Evolutionary conservation across 129 eudicot species (phyloP), one percentile per base, ranked within the genome.

Genomic region (Saposhnikovia divaricata): DNA sequence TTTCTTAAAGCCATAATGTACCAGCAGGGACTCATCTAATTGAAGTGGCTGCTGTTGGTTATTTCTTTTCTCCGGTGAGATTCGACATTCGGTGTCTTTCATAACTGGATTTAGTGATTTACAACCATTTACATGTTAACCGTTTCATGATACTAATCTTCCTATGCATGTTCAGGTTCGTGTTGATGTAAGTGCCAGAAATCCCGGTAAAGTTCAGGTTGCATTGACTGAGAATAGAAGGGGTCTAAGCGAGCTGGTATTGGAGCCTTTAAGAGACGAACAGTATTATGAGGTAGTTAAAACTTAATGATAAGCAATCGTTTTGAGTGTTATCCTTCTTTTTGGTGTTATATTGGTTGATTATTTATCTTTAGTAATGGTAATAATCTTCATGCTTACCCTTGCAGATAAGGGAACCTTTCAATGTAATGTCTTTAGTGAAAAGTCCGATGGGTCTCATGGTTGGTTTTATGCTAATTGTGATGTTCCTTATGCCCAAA

Each of bases 361-460:
- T 61, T 39, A 9, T 69, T 16, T 12, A 63, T n/a, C 14, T 68
- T 69, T 37, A 37, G 44, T 69, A 28, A 69, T 21, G 15, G 25
- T 37, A 16, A 69, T 28, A 16, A 28, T 28, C 44, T 70, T 15
- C 43, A 34, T 70, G 75, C 9, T 68, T 75, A 27, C 78, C 63
- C 61, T 85, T 89, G 83, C 93, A 95, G 99, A 80, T 86, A 76
- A 87, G 96, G 83, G 99, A 95, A 79, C 96, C 99, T 34, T 95
- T 95, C 89, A 79, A 83, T 75, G 40, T 88, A 47, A 84, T 95
- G 96, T 89, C 95, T 19, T 13, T 95, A 44, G 89, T 92, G 89
- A 95, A 95, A 79, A 95, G 99, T 75, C 99, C 99, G 68, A 95
- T 95, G 97, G 97, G 99, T 53, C 88, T 95, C 80, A 95, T 95